A percentile compares a stretch with the other conserved stretches of the same genome.
These are phyloP conservation scores for Cyclotella choctawhatcheeana DNA, from an alignment of 108 stramenopile species.

Conservation along the genomic window DNA sequence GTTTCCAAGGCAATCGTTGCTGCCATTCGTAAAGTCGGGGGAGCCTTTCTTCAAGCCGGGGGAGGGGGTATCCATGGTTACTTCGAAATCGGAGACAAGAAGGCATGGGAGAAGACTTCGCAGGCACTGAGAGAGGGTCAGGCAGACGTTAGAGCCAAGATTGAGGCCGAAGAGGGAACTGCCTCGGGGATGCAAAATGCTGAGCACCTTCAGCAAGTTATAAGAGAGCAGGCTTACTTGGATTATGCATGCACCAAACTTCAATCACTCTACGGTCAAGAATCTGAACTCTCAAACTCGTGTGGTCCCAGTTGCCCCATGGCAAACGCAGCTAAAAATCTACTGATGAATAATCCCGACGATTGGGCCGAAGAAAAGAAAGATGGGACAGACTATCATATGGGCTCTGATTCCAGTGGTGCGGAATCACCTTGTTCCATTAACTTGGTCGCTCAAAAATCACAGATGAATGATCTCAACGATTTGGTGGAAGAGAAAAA, in stretches of 20 bases:
- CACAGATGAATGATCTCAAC: no score
- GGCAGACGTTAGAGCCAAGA: conserved; percentile 65
- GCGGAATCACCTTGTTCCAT: no score
- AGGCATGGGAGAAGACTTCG: conserved; percentile 84
- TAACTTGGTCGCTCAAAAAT: no score
- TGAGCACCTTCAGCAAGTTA: conserved; percentile 36
- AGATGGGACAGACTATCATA: no score
- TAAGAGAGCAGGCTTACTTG: conserved; percentile 40
- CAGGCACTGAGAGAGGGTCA: conserved; percentile 90
- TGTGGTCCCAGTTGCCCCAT: conserved; percentile 41
- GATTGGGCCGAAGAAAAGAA: no score
- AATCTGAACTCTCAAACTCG: conserved; percentile 7
- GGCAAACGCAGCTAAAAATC: conserved; percentile 39
- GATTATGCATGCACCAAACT: conserved; percentile 30
- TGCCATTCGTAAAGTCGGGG: conserved; percentile 60
- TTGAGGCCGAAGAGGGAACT: conserved; percentile 56
- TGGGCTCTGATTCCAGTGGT: no score
- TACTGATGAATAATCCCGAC: no score
- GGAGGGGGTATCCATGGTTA: conserved; percentile 57
- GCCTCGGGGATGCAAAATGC: conserved; percentile 30
- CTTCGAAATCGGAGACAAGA: conserved; percentile 89
- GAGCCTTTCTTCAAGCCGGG: conserved; percentile 63
- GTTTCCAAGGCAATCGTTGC: conserved; percentile 85
- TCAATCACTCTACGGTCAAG: conserved; percentile 35
- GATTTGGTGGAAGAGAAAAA: no score